Evolutionary conservation across 2,329 filamentous ascomycete species (phyloP), one percentile per base, ranked within the genome.

Genomic region (Ambrosiella beaveri): DNA sequence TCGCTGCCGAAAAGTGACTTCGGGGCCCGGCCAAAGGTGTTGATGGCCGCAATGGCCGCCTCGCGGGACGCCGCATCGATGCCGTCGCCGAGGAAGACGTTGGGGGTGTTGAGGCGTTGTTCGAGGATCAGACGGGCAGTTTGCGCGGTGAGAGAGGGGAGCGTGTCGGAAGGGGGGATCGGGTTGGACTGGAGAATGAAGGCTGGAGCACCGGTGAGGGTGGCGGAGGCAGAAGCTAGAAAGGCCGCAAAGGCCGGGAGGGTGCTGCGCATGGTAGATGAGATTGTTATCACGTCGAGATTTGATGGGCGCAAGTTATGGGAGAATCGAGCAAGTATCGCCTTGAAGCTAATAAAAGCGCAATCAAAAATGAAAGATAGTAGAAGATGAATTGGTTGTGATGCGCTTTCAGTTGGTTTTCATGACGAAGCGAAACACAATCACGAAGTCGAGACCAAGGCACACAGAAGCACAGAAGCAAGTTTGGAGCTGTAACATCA

Each of bases 61-160:
- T 60, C 59, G 45, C 59, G 59, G 40, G 59, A 55, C 19, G 59
- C 51, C 35, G 41, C 39, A 45, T 57, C 51, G 59, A 60, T 54
- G 41, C 50, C 45, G 35, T 60, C 59, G 38, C 50, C 38, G 2
- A 60, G 56, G 36, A 50, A 60, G 51, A 60, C 56, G 47, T 60
- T 57, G 47, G 59, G 59, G n/a, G 59, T 60, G 52, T 60, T 56
- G 38, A 60, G 56, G n/a, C 59, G 56, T 53, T 60, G 59, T 17
- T 60, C 59, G 7, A 60, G 52, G 56, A 60, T 60, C 15, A 60
- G 51, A 17, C 56, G 59, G 37, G 59, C 56, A n/a, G 56, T 57
- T 37, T 50, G 59, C 15, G 45, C 59, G 44, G 45, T 51, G 15
- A 60, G 44, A 8, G 59, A 19, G 7, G 59, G 56, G 38, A 57